Conservation (phyloP, 768 basidiomycete genomes). For the Lentinula aciculospora region DNA sequence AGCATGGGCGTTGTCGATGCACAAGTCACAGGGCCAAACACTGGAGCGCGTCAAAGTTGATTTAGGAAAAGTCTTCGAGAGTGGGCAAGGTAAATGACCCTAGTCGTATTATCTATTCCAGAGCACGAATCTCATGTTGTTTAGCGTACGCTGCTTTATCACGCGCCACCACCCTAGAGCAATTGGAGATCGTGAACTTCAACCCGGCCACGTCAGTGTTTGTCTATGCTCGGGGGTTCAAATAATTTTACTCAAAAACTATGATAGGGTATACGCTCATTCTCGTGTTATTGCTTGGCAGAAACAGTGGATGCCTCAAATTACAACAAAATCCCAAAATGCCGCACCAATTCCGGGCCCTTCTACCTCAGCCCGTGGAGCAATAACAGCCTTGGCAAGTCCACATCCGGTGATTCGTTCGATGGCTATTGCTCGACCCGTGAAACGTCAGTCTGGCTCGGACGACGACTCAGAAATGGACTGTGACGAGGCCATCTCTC, state of each 20-base stretch:
- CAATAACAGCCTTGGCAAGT: background rate
- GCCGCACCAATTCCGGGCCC: background rate
- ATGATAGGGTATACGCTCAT: slow-evolving; percentile 58
- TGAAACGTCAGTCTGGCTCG: background rate
- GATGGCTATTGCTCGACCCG: too few species aligned
- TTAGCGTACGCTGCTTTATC: slow-evolving; percentile 70
- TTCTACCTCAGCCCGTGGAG: background rate
- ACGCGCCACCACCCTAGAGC: slow-evolving; percentile 61
- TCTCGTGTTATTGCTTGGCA: slow-evolving; percentile 62
- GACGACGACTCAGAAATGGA: slow-evolving; percentile 31
- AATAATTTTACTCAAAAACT: slow-evolving; percentile 2
- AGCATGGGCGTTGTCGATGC: slow-evolving; percentile 84
- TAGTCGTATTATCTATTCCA: background rate
- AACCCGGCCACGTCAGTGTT: slow-evolving; percentile 45
- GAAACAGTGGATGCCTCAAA: slow-evolving; percentile 15
- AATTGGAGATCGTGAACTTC: slow-evolving; percentile 65
- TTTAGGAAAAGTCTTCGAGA: slow-evolving; percentile 71
- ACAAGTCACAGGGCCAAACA: slow-evolving; percentile 91
- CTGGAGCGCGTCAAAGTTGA: slow-evolving; percentile 80
- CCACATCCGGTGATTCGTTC: background rate
- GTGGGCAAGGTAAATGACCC: slow-evolving; percentile 54
- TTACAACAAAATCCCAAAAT: slow-evolving; percentile 6
- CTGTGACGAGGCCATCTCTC: slow-evolving; percentile 25
- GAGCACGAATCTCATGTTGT: background rate
- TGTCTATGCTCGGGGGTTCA: background rate